phyloP scores from a whole-genome alignment of 1,139 yeast genomes.

The Taphrina betulina region DNA sequence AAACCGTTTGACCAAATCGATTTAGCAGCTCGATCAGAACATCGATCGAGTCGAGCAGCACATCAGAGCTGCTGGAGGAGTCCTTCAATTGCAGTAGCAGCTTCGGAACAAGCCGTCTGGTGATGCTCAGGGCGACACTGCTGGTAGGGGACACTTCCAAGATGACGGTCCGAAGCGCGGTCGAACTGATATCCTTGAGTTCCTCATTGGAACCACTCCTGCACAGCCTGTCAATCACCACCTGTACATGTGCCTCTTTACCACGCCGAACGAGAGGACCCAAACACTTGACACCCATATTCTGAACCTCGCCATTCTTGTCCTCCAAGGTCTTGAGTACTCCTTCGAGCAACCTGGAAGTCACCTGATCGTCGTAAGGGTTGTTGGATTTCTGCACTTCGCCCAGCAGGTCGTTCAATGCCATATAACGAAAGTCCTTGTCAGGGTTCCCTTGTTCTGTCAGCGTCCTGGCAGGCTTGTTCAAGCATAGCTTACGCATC shows the following conservation, averaged over 20 bases:
- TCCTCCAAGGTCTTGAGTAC: conserved; percentile 61
- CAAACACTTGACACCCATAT: conserved; percentile 64
- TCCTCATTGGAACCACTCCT: conserved; percentile 33
- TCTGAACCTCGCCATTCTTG: conserved; percentile 71
- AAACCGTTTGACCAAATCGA: conserved; percentile 55
- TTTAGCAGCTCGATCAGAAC: conserved; percentile 60
- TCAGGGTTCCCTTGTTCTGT: conserved; percentile 49
- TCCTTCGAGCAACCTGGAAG: conserved; percentile 50
- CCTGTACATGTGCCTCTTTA: conserved; percentile 38
- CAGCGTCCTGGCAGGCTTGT: neutral
- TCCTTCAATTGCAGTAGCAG: conserved; percentile 39
- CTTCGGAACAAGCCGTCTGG: conserved; percentile 45
- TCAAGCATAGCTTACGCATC: neutral
- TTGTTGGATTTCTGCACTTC: conserved; percentile 45
- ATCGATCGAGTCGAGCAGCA: conserved; percentile 56
- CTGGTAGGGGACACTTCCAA: conserved; percentile 43
- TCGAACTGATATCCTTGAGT: conserved; percentile 58
- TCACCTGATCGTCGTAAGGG: conserved; percentile 42
- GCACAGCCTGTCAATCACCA: conserved; percentile 38
- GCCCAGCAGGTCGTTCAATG: conserved; percentile 69
- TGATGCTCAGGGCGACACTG: conserved; percentile 42
- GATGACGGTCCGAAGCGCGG: conserved; percentile 67
- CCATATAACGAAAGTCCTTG: conserved; percentile 85
- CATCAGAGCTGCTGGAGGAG: conserved; percentile 2
- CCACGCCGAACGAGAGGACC: conserved; percentile 46